phyloP scores from a whole-genome alignment of 2,329 filamentous ascomycete species.

The Sarocladium kiliense region DNA sequence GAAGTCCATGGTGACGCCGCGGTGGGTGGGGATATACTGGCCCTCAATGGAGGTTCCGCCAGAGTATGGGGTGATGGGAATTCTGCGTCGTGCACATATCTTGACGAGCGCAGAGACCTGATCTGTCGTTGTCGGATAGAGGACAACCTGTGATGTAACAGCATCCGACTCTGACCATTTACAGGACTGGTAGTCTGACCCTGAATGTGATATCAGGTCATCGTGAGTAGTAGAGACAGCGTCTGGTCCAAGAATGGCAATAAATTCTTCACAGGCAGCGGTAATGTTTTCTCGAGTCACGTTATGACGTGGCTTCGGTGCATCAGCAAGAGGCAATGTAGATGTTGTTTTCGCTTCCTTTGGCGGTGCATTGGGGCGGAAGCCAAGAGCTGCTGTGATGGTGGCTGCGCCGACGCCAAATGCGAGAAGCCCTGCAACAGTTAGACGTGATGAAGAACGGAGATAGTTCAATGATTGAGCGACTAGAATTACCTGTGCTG shows the following conservation, averaged over 20 bases:
- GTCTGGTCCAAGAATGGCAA: constrained; percentile 56
- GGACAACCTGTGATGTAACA: constrained; percentile 29
- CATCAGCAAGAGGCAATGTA: constrained; percentile 52
- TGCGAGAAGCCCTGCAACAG: neutral
- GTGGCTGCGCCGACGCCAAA: neutral
- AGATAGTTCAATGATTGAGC: neutral
- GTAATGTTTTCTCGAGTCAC: constrained; percentile 58
- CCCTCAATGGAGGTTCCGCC: constrained; percentile 76
- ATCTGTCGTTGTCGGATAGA: constrained; percentile 67
- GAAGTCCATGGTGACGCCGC: constrained; percentile 74
- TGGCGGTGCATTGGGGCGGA: too few species aligned
- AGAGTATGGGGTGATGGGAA: constrained; percentile 71
- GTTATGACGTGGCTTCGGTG: constrained; percentile 49
- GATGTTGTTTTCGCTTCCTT: constrained; percentile 46
- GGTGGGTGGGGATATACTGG: constrained; percentile 67
- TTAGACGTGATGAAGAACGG: neutral
- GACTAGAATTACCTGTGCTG: neutral
- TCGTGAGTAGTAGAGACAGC: constrained; percentile 55
- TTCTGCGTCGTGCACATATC: constrained; percentile 62
- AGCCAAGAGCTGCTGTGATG: too few species aligned
- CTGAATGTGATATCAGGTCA: constrained; percentile 52
- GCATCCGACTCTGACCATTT: constrained; percentile 17
- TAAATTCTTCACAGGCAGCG: constrained; percentile 65
- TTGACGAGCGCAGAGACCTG: constrained; percentile 73
- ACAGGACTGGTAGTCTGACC: constrained; percentile 60